Evolutionary conservation across 768 basidiomycete genomes (phyloP).

Genomic region (Sarcomyxa edulis): DNA sequence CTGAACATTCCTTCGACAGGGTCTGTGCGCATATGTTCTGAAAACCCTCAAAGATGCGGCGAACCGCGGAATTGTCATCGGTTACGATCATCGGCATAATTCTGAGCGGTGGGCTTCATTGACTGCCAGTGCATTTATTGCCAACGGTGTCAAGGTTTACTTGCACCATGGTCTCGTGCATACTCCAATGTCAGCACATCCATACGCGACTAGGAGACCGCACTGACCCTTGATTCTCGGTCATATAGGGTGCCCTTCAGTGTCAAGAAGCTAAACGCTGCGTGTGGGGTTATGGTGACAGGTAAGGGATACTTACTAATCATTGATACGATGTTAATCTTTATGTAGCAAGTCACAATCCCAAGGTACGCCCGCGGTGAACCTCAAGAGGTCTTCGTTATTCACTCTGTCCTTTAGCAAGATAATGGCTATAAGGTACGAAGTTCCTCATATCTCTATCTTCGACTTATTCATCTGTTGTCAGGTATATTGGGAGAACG

Average conservation of each 20-base stretch:
- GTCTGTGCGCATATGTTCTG: slow-evolving; percentile 69
- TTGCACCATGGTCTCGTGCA: slow-evolving; percentile 68
- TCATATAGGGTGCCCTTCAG: slow-evolving; percentile 78
- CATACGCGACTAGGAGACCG: too few species aligned
- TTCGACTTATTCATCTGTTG: neutral
- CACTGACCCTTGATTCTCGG: too few species aligned
- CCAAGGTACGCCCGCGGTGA: slow-evolving; percentile 65
- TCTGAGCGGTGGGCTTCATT: slow-evolving; percentile 74
- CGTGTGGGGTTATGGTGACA: slow-evolving; percentile 89
- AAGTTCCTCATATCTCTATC: neutral
- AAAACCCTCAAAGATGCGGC: slow-evolving; percentile 46
- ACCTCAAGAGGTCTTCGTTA: too few species aligned
- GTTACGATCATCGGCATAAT: slow-evolving; percentile 82
- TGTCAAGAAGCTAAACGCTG: slow-evolving; percentile 59
- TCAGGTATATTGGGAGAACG: slow-evolving; percentile 89
- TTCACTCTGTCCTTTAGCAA: too few species aligned
- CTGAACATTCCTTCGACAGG: slow-evolving; percentile 33
- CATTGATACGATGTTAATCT: slow-evolving; percentile 2
- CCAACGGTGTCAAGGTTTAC: slow-evolving; percentile 62
- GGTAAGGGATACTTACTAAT: slow-evolving; percentile 33
- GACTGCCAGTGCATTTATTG: slow-evolving; percentile 66
- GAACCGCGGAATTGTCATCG: slow-evolving; percentile 70
- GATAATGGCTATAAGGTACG: slow-evolving; percentile 86
- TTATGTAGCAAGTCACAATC: slow-evolving; percentile 74
- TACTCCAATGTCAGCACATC: slow-evolving; percentile 61